phyloP scores from a whole-genome alignment of 441 rosid species.

The Arabidopsis lyrata region DNA sequence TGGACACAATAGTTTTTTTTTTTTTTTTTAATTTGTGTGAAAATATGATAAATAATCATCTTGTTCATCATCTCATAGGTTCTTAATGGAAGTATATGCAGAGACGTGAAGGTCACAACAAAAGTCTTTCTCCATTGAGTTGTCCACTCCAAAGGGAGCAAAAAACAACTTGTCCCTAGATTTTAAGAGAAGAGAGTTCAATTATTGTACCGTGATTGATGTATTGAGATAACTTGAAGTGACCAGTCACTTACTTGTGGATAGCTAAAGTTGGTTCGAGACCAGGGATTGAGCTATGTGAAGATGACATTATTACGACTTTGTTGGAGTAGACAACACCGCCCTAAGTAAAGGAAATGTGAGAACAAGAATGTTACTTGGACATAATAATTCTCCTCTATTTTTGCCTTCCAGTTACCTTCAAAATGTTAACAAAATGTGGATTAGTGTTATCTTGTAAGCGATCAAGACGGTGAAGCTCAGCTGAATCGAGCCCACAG shows the following conservation, averaged over 20 bases:
- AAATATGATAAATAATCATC: not conserved
- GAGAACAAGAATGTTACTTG: constrained; percentile 3
- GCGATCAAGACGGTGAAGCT: constrained; percentile 83
- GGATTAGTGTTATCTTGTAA: constrained; percentile 69
- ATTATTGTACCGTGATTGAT: constrained; percentile 5
- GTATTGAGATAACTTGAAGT: constrained; percentile 21
- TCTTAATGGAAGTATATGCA: constrained; percentile 59
- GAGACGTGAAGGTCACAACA: constrained; percentile 57
- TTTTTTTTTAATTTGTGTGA: not conserved
- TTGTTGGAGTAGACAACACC: constrained; percentile 84
- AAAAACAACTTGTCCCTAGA: constrained; percentile 72
- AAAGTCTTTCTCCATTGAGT: constrained; percentile 66
- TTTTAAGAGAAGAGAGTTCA: constrained; percentile 19
- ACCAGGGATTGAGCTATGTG: constrained; percentile 57
- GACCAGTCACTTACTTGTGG: constrained; percentile 58
- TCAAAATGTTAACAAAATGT: constrained; percentile 65
- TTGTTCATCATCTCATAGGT: constrained; percentile 45
- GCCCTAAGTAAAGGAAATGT: constrained; percentile 53
- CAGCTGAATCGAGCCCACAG: constrained; percentile 81
- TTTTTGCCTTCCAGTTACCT: constrained; percentile 49
- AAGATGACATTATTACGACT: constrained; percentile 64
- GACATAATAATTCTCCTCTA: not conserved
- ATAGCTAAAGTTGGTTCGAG: constrained; percentile 61
- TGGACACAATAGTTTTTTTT: not conserved
- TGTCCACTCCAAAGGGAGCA: constrained; percentile 66